phyloP scores from a whole-genome alignment of 2,329 filamentous ascomycete species.

The Penicillium sclerotiorum region DNA sequence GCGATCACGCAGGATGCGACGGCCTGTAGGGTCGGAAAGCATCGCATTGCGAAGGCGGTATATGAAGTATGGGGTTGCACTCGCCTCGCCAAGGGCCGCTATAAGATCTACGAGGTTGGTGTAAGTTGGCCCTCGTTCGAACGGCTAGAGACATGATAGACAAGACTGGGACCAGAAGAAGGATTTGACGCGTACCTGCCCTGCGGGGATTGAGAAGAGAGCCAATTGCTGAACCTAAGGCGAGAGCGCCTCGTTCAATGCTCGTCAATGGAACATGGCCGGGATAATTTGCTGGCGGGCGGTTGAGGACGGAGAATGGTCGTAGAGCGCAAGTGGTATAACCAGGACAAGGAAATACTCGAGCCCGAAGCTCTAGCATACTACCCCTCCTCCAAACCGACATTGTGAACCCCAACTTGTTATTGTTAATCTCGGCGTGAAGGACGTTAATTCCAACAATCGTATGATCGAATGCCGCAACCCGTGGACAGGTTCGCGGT shows the following conservation, averaged over 20 bases:
- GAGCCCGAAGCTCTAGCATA: constrained; percentile 16
- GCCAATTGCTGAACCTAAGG: constrained; percentile 62
- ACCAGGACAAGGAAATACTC: constrained; percentile 11
- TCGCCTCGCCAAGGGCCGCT: constrained; percentile 90
- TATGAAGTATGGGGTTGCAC: constrained; percentile 93
- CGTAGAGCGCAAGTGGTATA: constrained; percentile 33
- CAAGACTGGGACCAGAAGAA: background rate
- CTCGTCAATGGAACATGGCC: constrained; percentile 87
- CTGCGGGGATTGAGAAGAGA: constrained; percentile 74
- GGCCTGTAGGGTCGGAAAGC: constrained; percentile 80
- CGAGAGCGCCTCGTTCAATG: constrained; percentile 73
- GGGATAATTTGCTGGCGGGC: constrained; percentile 83
- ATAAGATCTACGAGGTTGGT: constrained; percentile 71
- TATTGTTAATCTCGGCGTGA: too few species aligned
- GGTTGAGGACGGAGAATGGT: constrained; percentile 78
- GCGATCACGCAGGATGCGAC: constrained; percentile 85
- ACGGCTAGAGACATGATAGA: background rate
- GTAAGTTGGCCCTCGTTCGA: constrained; percentile 1
- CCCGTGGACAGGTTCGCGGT: constrained; percentile 4
- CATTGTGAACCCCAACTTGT: constrained; percentile 25
- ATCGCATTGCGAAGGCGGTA: constrained; percentile 88
- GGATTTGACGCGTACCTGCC: constrained; percentile 58
- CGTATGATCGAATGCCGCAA: constrained; percentile 24
- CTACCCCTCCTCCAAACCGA: constrained; percentile 28
- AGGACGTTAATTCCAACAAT: constrained; percentile 13